These are phyloP conservation scores for Aspergillus intermedius DNA, from an alignment of 2,329 filamentous ascomycete genomes.

Conservation along the genomic window DNA sequence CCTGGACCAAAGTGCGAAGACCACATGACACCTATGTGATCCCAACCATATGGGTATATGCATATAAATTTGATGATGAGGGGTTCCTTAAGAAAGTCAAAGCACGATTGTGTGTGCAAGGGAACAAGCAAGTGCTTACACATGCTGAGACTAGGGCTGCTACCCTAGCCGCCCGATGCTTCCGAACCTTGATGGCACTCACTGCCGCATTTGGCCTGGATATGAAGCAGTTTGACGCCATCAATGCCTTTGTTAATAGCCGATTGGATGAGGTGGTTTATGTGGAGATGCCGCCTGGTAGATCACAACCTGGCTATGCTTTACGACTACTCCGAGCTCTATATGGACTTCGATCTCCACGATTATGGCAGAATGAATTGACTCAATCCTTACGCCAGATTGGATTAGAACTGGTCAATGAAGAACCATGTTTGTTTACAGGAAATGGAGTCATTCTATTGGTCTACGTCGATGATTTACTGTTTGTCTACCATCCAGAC, in stretches of 20 bases:
- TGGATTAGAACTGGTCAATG: not conserved
- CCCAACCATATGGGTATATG: conserved; percentile 18
- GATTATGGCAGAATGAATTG: not conserved
- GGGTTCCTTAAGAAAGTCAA: conserved; percentile 15
- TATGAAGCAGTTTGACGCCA: conserved; percentile 4
- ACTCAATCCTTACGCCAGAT: not conserved
- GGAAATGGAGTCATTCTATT: too few species aligned
- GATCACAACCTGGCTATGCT: not conserved
- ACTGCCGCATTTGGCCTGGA: conserved; percentile 7
- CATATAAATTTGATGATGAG: conserved; percentile 20
- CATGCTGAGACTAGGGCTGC: conserved; percentile 7
- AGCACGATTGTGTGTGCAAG: conserved; percentile 15
- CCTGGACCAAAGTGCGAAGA: not conserved
- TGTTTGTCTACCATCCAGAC: not conserved
- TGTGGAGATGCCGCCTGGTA: not conserved
- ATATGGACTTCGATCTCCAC: not conserved
- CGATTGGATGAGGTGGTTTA: not conserved
- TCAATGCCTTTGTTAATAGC: conserved; percentile 12
- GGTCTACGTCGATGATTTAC: too few species aligned
- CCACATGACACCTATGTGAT: conserved; percentile 8
- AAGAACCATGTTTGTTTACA: not conserved
- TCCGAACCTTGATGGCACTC: conserved; percentile 3
- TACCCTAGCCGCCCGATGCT: conserved; percentile 3
- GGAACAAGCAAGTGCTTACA: conserved; percentile 10
- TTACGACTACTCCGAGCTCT: not conserved